Evolutionary conservation across 164 flowering plant genomes (phyloP).

Genomic region (Nymphaea colorata): DNA sequence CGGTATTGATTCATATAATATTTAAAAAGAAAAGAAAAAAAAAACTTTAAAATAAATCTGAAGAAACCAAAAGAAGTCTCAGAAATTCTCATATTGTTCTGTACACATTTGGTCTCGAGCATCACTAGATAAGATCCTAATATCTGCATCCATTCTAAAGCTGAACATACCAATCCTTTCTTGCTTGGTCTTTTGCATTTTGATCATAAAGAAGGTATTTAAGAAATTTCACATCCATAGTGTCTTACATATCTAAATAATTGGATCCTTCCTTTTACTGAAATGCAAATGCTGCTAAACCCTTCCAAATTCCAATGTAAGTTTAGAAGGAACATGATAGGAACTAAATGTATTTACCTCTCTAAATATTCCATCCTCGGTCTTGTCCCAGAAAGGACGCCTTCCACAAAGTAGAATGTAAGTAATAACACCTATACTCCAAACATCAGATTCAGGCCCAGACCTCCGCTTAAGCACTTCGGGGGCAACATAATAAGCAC

Average conservation of each 20-base stretch:
- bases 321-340: too few species aligned
- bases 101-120: too few species aligned
- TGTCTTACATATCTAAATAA: too few species aligned
- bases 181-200: background rate
- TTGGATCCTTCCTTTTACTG: background rate
- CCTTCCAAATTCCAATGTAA: background rate
- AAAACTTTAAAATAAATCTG: too few species aligned
- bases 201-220: background rate
- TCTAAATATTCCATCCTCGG: conserved; percentile 95
- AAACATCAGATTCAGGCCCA: conserved; percentile 99
- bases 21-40: too few species aligned
- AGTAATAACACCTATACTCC: conserved; percentile 99
- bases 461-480: conserved; percentile 91
- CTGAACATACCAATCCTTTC: background rate
- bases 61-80: too few species aligned
- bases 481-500: conserved; percentile 99
- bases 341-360: conserved; percentile 37
- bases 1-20: too few species aligned
- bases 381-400: conserved; percentile 99
- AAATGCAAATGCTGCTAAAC: background rate
- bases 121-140: too few species aligned
- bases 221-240: background rate
- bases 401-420: conserved; percentile 92
- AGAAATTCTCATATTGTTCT: too few species aligned
- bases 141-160: too few species aligned